Evolutionary conservation across 2,329 filamentous ascomycete genomes (phyloP).

Genomic region (Scytalidium lignicola): DNA sequence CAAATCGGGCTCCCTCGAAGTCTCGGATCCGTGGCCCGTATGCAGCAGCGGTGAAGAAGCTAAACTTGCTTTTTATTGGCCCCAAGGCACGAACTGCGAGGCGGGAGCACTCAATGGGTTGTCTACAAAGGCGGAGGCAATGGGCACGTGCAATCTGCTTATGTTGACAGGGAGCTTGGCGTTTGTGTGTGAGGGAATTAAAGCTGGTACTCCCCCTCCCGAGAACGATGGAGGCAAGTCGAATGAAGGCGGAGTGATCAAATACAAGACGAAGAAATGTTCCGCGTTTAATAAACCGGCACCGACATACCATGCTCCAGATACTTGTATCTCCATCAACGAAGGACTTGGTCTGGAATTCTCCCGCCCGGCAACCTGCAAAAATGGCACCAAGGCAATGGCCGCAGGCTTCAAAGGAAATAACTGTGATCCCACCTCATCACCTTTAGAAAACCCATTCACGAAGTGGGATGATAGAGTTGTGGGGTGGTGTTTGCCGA

Average conservation of each 20-base stretch:
- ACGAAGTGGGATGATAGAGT: no score
- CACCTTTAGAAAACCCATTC: no score
- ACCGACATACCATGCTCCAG: not conserved
- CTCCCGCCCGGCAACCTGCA: not conserved
- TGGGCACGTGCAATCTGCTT: not conserved
- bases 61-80: not conserved
- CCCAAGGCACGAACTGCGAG: not conserved
- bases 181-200: not conserved
- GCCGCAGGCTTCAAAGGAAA: not conserved
- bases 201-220: not conserved
- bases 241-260: not conserved
- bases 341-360: not conserved
- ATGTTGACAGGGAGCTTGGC: not conserved
- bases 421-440: no score
- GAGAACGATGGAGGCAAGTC: not conserved
- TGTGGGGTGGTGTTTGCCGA: no score
- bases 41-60: not conserved
- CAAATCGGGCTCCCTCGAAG: not conserved
- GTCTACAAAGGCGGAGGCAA: not conserved
- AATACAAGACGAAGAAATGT: not conserved
- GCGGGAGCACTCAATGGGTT: not conserved
- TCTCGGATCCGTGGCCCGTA: not conserved
- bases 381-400: not conserved
- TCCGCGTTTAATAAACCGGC: not conserved
- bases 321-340: not conserved